Conservation (phyloP, 2,329 filamentous ascomycete genomes). For the Aspergillus costaricaensis region DNA sequence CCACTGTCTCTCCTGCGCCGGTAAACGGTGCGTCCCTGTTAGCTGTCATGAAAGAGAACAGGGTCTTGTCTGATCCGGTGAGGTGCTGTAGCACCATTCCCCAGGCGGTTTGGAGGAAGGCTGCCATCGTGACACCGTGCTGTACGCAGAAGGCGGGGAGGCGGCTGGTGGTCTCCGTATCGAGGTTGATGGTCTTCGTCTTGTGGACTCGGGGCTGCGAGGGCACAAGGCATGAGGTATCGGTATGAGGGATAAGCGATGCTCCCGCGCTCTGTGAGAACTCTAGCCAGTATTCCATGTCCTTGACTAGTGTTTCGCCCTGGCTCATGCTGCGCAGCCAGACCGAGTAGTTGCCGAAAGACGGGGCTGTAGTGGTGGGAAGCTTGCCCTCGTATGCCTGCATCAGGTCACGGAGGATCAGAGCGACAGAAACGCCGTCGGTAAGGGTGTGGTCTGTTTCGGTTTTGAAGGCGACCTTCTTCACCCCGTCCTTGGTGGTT, state of each 20-base stretch:
- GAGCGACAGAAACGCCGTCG: background rate
- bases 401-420: background rate
- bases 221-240: background rate
- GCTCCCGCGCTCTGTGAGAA: background rate
- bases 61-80: background rate
- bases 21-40: background rate
- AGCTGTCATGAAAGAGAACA: background rate
- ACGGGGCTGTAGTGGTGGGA: background rate
- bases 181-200: background rate
- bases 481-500: background rate
- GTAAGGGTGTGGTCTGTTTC: background rate
- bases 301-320: background rate
- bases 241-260: background rate
- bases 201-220: background rate
- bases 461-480: background rate
- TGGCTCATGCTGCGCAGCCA: background rate
- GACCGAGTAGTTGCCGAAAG: background rate
- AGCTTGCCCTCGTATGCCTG: background rate
- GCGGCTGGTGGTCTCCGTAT: background rate
- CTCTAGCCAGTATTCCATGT: background rate
- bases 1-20: background rate
- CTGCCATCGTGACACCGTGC: background rate
- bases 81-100: background rate
- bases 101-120: background rate
- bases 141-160: background rate